Conservation (phyloP, 2,329 filamentous ascomycete species). For the Cladosporium sp. region DNA sequence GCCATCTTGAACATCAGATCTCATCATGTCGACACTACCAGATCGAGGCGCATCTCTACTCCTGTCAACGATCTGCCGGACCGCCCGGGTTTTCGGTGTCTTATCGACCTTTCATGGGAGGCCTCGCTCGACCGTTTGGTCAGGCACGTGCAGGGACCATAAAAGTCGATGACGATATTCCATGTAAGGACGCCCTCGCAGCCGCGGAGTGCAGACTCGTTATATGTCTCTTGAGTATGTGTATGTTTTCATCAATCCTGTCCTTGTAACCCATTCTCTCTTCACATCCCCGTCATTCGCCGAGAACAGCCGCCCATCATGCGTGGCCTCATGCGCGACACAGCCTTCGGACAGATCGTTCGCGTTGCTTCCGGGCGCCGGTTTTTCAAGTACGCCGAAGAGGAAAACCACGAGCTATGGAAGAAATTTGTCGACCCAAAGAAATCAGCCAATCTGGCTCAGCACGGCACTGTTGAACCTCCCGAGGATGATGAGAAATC, state of each 20-base stretch:
- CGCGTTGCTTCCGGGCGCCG: slow-evolving; percentile 45
- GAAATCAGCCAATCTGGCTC: slow-evolving; percentile 51
- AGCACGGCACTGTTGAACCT: slow-evolving; percentile 44
- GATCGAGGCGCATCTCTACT: neutral
- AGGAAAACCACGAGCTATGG: slow-evolving; percentile 51
- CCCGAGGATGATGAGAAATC: slow-evolving; percentile 36
- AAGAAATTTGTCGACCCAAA: slow-evolving; percentile 51
- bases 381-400: slow-evolving; percentile 50
- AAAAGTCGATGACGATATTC: slow-evolving; percentile 7
- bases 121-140: neutral
- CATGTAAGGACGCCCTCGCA: neutral
- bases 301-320: neutral
- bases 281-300: neutral
- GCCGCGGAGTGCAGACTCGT: neutral
- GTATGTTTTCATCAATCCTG: neutral
- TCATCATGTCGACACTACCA: neutral
- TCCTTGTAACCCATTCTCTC: neutral
- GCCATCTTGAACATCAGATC: slow-evolving; percentile 9
- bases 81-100: neutral
- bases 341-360: slow-evolving; percentile 47
- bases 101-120: neutral
- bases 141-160: neutral
- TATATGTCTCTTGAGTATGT: neutral
- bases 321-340: slow-evolving; percentile 40
- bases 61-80: slow-evolving; percentile 9